Conservation (phyloP, 129 eudicot genomes). For the Erigeron canadensis region DNA sequence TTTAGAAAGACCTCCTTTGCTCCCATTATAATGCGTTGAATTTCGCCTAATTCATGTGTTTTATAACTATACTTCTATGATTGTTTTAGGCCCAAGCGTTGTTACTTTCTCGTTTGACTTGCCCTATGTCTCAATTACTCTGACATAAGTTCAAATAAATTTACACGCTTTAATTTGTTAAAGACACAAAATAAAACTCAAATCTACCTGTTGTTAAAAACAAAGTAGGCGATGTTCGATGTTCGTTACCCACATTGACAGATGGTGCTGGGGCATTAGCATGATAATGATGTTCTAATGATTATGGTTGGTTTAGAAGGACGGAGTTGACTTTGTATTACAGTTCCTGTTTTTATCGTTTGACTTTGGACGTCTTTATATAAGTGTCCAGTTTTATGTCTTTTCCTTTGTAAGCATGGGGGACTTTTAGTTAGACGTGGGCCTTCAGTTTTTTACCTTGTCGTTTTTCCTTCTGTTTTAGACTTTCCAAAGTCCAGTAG, state of each 20-base stretch:
- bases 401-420: constrained; percentile 24
- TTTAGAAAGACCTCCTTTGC: too few relatives aligned
- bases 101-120: too few relatives aligned
- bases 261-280: constrained; percentile 16
- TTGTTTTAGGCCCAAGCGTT: too few relatives aligned
- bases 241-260: neutral
- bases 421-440: constrained; percentile 25
- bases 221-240: neutral
- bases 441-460: neutral
- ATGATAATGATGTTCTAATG: constrained; percentile 23
- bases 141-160: too few relatives aligned
- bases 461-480: neutral
- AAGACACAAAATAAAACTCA: neutral
- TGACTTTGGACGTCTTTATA: constrained; percentile 23
- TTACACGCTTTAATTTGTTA: too few relatives aligned
- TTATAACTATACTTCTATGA: too few relatives aligned
- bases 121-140: too few relatives aligned
- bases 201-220: neutral
- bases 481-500: too few relatives aligned
- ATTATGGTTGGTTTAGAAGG: constrained; percentile 19
- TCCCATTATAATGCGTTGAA: too few relatives aligned
- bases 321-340: constrained; percentile 19
- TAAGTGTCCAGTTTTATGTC: constrained; percentile 22
- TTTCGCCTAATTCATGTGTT: too few relatives aligned
- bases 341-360: constrained; percentile 19